Evolutionary conservation across 164 flowering plant genomes (phyloP).

Genomic region (Tinospora cordifolia): DNA sequence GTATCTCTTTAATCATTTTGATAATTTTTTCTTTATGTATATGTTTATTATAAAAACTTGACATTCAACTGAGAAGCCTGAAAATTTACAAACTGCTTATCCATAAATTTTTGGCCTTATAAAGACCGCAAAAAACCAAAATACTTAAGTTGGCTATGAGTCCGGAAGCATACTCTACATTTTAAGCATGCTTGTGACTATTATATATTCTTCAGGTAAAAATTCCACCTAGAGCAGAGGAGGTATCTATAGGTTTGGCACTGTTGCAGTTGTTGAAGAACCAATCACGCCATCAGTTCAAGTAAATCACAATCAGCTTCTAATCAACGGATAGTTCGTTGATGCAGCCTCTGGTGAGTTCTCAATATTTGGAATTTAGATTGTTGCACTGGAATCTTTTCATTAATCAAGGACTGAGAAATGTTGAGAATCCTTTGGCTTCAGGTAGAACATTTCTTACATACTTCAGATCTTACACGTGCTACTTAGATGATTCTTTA

Average conservation of each 20-base stretch:
- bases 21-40: too few relatives aligned
- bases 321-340: constrained; percentile 70
- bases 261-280: constrained; percentile 43
- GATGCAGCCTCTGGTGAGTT: constrained; percentile 63
- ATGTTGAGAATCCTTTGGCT: not conserved
- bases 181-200: not conserved
- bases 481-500: too few relatives aligned
- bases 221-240: constrained; percentile 20
- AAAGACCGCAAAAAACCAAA: too few relatives aligned
- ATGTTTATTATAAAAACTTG: too few relatives aligned
- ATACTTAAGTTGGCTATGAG: too few relatives aligned
- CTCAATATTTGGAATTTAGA: not conserved
- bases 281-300: constrained; percentile 51
- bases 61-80: too few relatives aligned
- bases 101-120: too few relatives aligned
- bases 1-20: too few relatives aligned
- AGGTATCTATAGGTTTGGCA: constrained; percentile 31
- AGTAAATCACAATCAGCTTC: constrained; percentile 44
- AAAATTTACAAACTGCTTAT: too few relatives aligned
- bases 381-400: not conserved
- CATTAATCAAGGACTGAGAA: not conserved
- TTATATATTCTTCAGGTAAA: constrained; percentile 27
- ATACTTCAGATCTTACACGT: too few relatives aligned
- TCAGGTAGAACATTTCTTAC: constrained; percentile 69
- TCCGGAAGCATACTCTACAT: too few relatives aligned